phyloP scores from a whole-genome alignment of 352 stramenopile genomes.

The Phytophthora niederhauseri region DNA sequence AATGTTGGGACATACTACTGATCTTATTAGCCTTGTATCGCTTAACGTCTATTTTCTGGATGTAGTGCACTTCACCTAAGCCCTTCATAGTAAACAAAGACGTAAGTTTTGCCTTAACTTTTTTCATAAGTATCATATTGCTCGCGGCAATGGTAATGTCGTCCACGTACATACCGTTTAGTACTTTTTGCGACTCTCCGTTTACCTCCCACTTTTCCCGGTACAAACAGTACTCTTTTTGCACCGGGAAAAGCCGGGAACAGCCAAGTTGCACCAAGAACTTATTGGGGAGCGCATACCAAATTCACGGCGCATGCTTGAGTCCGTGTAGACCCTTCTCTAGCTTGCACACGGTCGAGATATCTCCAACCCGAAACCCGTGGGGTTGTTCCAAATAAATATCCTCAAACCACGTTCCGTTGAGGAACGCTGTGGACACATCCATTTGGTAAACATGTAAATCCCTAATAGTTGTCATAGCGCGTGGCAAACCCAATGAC shows the following conservation, averaged over 20 bases:
- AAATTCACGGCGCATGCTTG: background rate
- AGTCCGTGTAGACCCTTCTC: background rate
- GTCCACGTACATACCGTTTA: background rate
- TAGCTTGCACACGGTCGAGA: background rate
- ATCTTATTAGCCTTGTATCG: background rate
- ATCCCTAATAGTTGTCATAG: background rate
- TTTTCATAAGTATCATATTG: background rate
- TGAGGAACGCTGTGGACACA: background rate
- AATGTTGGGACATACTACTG: conserved; percentile 10
- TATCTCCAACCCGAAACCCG: background rate
- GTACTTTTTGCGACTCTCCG: background rate
- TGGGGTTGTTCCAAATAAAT: background rate
- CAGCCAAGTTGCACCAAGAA: conserved; percentile 8
- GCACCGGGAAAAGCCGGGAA: conserved; percentile 15
- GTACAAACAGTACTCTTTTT: conserved; percentile 5
- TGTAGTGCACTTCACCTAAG: background rate
- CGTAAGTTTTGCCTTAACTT: background rate
- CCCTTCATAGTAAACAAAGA: conserved; percentile 1
- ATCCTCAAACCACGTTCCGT: background rate
- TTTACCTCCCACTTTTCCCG: conserved; percentile 8
- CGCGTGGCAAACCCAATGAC: background rate
- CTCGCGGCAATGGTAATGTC: background rate
- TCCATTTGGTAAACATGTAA: background rate
- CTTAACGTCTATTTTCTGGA: background rate
- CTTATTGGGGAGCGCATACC: conserved; percentile 6